Percentiles rank a stretch among this genome's conserved stretches.
These are phyloP conservation scores for Phytophthora sansomeana DNA, from an alignment of 352 stramenopile species.

Conservation along the genomic window DNA sequence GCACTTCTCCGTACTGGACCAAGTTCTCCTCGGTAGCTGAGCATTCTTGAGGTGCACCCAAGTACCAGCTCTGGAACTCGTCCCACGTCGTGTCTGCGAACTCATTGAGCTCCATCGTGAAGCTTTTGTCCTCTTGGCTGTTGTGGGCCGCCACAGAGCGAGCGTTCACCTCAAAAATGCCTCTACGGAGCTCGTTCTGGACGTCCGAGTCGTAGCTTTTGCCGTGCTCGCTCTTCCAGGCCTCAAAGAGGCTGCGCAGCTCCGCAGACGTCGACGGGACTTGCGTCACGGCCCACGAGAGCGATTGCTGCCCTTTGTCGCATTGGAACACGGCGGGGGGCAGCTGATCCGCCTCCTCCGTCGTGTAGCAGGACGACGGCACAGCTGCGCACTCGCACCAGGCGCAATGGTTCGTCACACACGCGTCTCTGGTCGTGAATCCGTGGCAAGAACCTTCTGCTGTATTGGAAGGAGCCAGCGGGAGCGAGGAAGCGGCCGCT, in stretches of 20 bases:
- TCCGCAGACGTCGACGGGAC: conserved; percentile 37
- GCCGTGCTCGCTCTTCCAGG: conserved; percentile 55
- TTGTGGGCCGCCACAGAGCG: conserved; percentile 75
- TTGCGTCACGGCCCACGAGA: conserved; percentile 49
- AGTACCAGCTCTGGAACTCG: conserved; percentile 79
- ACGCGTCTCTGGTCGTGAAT: conserved; percentile 55
- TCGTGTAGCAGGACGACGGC: conserved; percentile 80
- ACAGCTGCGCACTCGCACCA: conserved; percentile 86
- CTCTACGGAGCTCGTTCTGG: conserved; percentile 59
- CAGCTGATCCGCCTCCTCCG: conserved; percentile 67
- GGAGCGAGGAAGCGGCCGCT: conserved; percentile 13
- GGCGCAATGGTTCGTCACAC: conserved; percentile 62
- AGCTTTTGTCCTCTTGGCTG: conserved; percentile 45
- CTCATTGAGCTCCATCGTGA: conserved; percentile 79
- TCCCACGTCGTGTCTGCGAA: conserved; percentile 82
- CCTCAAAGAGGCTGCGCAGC: conserved; percentile 52
- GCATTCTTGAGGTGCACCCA: conserved; percentile 74
- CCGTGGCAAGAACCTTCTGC: conserved; percentile 59
- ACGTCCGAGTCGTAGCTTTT: conserved; percentile 61
- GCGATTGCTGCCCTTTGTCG: conserved; percentile 38
- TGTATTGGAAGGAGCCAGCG: conserved; percentile 37
- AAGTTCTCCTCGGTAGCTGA: conserved; percentile 60
- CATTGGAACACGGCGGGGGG: conserved; percentile 83
- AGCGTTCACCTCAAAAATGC: conserved; percentile 71
- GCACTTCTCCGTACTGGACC: conserved; percentile 57